Percentiles rank a stretch among this genome's conserved stretches.
phyloP scores from a whole-genome alignment of 169 alveolate genomes.

The Cryptosporidium andersoni region DNA sequence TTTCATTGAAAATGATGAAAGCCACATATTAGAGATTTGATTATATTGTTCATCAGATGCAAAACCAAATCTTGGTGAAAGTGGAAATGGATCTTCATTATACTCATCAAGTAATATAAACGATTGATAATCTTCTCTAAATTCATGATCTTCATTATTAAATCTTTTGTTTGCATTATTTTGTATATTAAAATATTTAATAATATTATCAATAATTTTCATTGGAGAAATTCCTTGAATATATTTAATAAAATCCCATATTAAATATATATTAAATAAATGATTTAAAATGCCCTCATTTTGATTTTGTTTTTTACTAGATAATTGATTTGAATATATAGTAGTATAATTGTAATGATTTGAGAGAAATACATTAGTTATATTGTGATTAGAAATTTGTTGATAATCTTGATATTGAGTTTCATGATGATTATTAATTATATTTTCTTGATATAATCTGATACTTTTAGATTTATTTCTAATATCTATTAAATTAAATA shows the following conservation, averaged over 20 bases:
- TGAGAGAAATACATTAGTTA: too few species aligned
- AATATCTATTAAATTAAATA: slow-evolving; percentile 5
- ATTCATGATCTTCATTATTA: neutral
- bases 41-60: slow-evolving; percentile 50
- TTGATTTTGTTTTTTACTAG: too few species aligned
- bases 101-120: too few species aligned
- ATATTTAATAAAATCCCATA: too few species aligned
- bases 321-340: too few species aligned
- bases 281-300: too few species aligned
- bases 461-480: neutral
- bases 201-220: too few species aligned
- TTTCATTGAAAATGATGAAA: slow-evolving; percentile 41
- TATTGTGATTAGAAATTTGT: neutral
- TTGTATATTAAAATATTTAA: neutral
- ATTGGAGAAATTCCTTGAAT: too few species aligned
- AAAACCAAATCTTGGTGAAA: slow-evolving; percentile 48
- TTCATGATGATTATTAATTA: neutral
- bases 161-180: neutral
- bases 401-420: neutral
- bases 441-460: neutral
- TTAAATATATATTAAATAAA: too few species aligned
- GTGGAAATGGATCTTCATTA: slow-evolving; percentile 64
- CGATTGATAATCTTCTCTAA: neutral
- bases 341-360: too few species aligned
- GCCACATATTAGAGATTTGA: slow-evolving; percentile 49